phyloP scores from a whole-genome alignment of 352 stramenopile species.

The Peronospora belbahrii region DNA sequence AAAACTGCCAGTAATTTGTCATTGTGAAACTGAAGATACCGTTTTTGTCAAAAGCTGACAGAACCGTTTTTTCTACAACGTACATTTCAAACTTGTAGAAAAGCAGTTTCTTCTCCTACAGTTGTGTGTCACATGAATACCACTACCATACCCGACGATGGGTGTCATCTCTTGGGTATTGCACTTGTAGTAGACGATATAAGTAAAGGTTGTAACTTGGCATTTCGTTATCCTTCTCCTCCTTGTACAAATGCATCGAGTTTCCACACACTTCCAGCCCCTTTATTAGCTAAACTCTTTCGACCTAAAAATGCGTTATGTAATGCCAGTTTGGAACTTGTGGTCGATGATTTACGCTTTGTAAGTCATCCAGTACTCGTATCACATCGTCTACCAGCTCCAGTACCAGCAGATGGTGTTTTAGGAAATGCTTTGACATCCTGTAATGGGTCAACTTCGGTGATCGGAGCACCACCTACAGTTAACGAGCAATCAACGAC shows the following conservation, averaged over 20 bases:
- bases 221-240: conserved; percentile 74
- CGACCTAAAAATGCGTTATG: conserved; percentile 83
- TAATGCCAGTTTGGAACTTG: conserved; percentile 83
- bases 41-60: too few species aligned
- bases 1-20: too few species aligned
- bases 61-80: too few species aligned
- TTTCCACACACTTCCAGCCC: conserved; percentile 69
- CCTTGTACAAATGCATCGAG: conserved; percentile 46
- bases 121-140: too few species aligned
- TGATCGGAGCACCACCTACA: conserved; percentile 6
- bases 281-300: conserved; percentile 82
- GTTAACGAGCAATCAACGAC: conserved; percentile 14
- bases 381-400: conserved; percentile 23
- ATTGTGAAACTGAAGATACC: too few species aligned
- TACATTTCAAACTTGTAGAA: too few species aligned
- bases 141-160: background rate
- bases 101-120: too few species aligned
- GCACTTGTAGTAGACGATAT: conserved; percentile 86
- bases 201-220: conserved; percentile 81
- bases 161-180: conserved; percentile 50
- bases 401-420: conserved; percentile 9
- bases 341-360: conserved; percentile 82
- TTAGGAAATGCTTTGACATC: background rate
- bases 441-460: conserved; percentile 4
- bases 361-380: conserved; percentile 82